Percentiles rank a stretch among this genome's conserved stretches.
Evolutionary conservation across 2,329 filamentous ascomycete genomes (phyloP).

Genomic region (Ceratocystis papillata): DNA sequence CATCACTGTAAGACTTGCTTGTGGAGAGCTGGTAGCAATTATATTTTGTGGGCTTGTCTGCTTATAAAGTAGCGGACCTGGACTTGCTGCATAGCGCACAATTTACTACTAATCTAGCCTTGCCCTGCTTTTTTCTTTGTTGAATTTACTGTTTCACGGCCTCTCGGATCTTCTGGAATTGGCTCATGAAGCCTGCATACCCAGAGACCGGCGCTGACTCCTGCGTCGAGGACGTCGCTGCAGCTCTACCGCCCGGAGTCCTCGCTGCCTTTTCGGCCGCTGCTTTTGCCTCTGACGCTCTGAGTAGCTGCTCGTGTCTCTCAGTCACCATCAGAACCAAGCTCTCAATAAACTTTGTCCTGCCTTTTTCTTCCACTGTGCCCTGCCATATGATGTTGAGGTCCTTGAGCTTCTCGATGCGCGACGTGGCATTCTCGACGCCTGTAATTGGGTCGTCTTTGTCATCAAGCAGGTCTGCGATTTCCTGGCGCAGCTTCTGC

Average conservation of each 20-base stretch:
- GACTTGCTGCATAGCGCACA: not conserved
- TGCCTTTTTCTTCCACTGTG: slow-evolving; percentile 86
- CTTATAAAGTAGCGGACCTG: not conserved
- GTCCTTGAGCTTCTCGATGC: slow-evolving; percentile 67
- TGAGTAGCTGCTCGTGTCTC: slow-evolving; percentile 43
- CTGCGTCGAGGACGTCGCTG: slow-evolving; percentile 29
- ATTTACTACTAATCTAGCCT: too few relatives aligned
- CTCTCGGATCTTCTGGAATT: slow-evolving; percentile 49
- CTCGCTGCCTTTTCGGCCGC: slow-evolving; percentile 32
- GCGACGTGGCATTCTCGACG: slow-evolving; percentile 59
- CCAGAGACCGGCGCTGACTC: slow-evolving; percentile 37
- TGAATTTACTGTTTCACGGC: slow-evolving; percentile 34
- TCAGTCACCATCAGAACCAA: slow-evolving; percentile 78
- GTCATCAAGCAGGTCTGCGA: slow-evolving; percentile 52
- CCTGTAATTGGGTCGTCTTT: slow-evolving; percentile 51
- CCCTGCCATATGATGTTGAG: slow-evolving; percentile 81
- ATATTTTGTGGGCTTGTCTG: not conserved
- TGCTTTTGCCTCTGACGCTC: slow-evolving; percentile 40
- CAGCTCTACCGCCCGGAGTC: slow-evolving; percentile 26
- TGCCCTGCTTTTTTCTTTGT: too few relatives aligned
- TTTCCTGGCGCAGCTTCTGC: slow-evolving; percentile 58
- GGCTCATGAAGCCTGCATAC: slow-evolving; percentile 48
- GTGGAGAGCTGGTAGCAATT: too few relatives aligned
- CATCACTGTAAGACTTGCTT: slow-evolving; percentile 23
- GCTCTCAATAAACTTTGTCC: slow-evolving; percentile 68